These are phyloP conservation scores for Aspergillus phoenicis DNA, from an alignment of 2,329 filamentous ascomycete genomes.

Conservation along the genomic window DNA sequence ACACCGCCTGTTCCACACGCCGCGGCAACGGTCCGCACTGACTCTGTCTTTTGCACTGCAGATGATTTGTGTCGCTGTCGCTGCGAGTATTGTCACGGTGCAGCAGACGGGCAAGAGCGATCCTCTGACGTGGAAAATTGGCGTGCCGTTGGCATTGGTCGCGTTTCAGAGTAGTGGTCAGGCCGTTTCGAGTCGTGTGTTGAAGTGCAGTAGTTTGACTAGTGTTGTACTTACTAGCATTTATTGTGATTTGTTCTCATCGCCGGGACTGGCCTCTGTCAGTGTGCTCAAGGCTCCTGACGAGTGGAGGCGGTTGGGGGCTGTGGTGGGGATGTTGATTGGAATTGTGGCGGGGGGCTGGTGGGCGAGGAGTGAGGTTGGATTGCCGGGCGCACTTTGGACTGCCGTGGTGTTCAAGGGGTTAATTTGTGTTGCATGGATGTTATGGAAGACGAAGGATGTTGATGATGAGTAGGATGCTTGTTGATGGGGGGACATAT, in stretches of 20 bases:
- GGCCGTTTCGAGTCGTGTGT: conserved; percentile 70
- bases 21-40: conserved; percentile 47
- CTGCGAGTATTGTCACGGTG: conserved; percentile 58
- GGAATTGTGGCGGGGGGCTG: conserved; percentile 59
- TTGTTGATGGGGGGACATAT: too few species aligned
- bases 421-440: conserved; percentile 60
- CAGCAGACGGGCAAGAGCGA: conserved; percentile 50
- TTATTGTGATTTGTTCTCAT: conserved; percentile 78
- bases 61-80: conserved; percentile 52
- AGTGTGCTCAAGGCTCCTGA: conserved; percentile 50
- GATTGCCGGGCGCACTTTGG: conserved; percentile 61
- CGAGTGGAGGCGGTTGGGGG: conserved; percentile 55
- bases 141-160: conserved; percentile 68
- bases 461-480: conserved; percentile 28
- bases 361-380: conserved; percentile 55
- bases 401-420: conserved; percentile 61
- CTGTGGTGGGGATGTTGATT: conserved; percentile 54
- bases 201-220: conserved; percentile 71
- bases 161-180: conserved; percentile 79
- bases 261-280: conserved; percentile 51
- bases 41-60: conserved; percentile 59
- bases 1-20: conserved; percentile 56
- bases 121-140: conserved; percentile 56
- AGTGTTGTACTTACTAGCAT: conserved; percentile 80
- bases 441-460: conserved; percentile 56